A percentile compares a stretch with the other conserved stretches of the same genome.
These are phyloP conservation scores for Globisporangium viniferum DNA, from an alignment of 352 stramenopile genomes.

Conservation along the genomic window DNA sequence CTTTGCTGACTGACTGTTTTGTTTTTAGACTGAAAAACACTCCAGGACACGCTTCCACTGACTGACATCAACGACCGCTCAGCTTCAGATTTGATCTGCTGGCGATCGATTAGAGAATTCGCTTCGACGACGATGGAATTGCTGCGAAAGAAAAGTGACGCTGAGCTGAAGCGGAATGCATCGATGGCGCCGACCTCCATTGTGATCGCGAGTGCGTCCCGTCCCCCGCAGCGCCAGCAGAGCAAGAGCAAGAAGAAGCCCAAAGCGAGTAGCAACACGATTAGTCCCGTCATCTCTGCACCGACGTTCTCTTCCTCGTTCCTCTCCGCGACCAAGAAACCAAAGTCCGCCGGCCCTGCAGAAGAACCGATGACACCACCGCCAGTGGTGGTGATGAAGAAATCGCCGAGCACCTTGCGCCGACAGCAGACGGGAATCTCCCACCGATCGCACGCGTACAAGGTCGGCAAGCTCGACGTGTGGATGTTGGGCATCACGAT, in stretches of 20 bases:
- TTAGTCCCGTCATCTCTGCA: not conserved
- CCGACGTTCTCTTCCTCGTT: conserved; percentile 7
- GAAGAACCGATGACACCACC: not conserved
- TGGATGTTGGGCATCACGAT: conserved; percentile 31
- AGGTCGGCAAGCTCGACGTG: conserved; percentile 33
- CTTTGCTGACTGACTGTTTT: not conserved
- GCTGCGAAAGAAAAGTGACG: not conserved
- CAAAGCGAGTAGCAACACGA: not conserved
- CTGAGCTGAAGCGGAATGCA: not conserved
- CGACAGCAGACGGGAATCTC: conserved; percentile 8
- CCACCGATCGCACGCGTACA: conserved; percentile 35
- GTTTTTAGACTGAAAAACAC: not conserved
- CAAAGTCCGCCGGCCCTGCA: not conserved
- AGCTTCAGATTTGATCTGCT: not conserved
- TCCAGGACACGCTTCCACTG: not conserved
- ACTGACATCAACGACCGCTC: not conserved
- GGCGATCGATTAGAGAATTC: not conserved
- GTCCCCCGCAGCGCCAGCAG: not conserved
- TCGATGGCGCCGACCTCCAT: not conserved
- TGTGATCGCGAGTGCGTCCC: conserved; percentile 1
- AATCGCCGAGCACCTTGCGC: not conserved
- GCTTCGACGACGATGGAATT: not conserved
- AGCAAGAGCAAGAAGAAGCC: not conserved
- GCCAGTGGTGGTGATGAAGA: not conserved
- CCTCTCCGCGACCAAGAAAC: not conserved